Percentiles rank a stretch among this genome's conserved stretches.
Conservation (phyloP, 2,329 filamentous ascomycete genomes). For the Neonectria punicea region DNA sequence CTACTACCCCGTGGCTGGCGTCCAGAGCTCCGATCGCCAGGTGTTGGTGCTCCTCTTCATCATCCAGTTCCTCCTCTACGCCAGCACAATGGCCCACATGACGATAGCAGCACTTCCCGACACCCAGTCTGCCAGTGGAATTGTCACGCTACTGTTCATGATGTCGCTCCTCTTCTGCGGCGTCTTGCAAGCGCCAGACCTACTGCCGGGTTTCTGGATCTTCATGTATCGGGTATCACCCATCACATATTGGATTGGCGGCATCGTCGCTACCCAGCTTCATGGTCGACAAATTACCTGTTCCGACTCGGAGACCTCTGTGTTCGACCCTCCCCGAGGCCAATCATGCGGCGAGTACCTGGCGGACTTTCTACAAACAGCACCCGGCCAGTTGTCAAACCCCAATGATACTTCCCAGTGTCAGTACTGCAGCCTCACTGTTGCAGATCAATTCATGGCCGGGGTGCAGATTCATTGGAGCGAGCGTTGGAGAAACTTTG, state of each 20-base stretch:
- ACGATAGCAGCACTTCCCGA: conserved; percentile 76
- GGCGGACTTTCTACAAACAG: too few species aligned
- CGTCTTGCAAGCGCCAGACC: too few species aligned
- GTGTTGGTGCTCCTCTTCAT: conserved; percentile 73
- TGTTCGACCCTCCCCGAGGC: too few species aligned
- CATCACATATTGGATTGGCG: too few species aligned
- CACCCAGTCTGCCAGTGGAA: conserved; percentile 67
- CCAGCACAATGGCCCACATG: conserved; percentile 78
- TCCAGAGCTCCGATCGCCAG: conserved; percentile 64
- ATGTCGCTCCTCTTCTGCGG: too few species aligned
- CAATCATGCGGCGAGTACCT: too few species aligned
- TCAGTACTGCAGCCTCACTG: conserved; percentile 72
- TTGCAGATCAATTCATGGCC: conserved; percentile 69
- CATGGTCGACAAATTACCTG: too few species aligned
- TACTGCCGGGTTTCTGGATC: too few species aligned
- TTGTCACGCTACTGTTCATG: too few species aligned
- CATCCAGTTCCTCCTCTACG: conserved; percentile 75
- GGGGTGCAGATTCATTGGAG: conserved; percentile 58
- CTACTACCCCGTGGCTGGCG: conserved; percentile 71
- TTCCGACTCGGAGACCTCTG: too few species aligned
- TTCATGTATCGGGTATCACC: too few species aligned
- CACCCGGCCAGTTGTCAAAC: conserved; percentile 58
- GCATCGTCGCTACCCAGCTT: too few species aligned
- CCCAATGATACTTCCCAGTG: conserved; percentile 65
- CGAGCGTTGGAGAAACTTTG: conserved; percentile 58